Base-by-base conservation (phyloP, 495 filamentous ascomycete species). In the Aspergillus ostianus region DNA sequence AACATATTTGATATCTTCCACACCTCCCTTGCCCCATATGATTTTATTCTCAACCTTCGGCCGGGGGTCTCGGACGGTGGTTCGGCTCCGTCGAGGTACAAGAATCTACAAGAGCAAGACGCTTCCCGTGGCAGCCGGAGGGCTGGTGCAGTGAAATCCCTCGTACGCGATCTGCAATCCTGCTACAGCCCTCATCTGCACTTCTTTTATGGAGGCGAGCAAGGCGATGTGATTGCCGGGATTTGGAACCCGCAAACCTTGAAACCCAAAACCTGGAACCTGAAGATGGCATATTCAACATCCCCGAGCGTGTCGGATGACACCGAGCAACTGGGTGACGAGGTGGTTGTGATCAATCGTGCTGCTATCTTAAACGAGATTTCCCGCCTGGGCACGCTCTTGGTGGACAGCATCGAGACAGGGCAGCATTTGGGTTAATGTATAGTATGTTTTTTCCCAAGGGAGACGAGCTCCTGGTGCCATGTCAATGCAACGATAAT, bases 341-440 rank as follows among this genome's bases (percentile, higher is more conserved):
- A 70, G 19, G 49, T 73, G 19, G 85, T 90, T 18, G 76, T 78
- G 44, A 78, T 96, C 27, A 96, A 98, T 61, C 87, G 81, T 62
- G 72, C 77, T 45, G 88, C 84, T 2, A 89, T 95, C 9, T 65
- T 97, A 56, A 84, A 86, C 15, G 95, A 98, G 75, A 96, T 98
- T 69, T 73, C 73, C 7, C 64, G 79, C 53, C 59, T 83, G 54
- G 80, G 81, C n/a, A 65, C 70, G 0, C 69, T 65, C 8, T 60
- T 84, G 47, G 65, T 84, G 12, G 64, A 73, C n/a, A 72, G 61
- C 7, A 76, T 84, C 27, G 72, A 82, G 26, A 48, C 70, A 50
- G 60, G 3, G 55, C 55, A 59, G 56, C 56, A 46, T 17, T 19
- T 44, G 45, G 30, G 19, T 32, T 32, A 30, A 56, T 52, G 17